A percentile compares a stretch with the other conserved stretches of the same genome.
Conservation (phyloP, 352 stramenopile species). For the Phytopythium litorale region DNA sequence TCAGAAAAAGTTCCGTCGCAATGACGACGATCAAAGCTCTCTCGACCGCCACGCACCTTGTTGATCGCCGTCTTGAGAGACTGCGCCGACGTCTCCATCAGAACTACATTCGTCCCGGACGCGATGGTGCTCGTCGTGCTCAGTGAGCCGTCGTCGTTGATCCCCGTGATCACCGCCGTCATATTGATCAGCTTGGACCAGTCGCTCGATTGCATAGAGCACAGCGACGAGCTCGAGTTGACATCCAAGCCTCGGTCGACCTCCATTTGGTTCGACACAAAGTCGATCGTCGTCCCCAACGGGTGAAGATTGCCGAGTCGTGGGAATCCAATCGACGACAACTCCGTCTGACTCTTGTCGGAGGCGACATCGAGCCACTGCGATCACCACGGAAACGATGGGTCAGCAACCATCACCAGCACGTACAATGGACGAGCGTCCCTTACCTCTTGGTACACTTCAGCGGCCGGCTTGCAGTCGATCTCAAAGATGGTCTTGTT, state of each 20-base stretch:
- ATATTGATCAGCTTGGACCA: constrained; percentile 84
- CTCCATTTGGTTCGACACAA: constrained; percentile 72
- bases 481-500: constrained; percentile 88
- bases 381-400: neutral
- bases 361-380: constrained; percentile 80
- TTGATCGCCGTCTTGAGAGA: constrained; percentile 84
- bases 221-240: constrained; percentile 57
- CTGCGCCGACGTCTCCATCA: constrained; percentile 85
- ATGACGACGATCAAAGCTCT: neutral
- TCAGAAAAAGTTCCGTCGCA: neutral
- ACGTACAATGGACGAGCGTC: neutral
- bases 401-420: neutral
- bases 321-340: constrained; percentile 75
- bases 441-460: constrained; percentile 77
- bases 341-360: constrained; percentile 65
- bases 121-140: constrained; percentile 77
- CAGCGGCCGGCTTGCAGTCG: constrained; percentile 72
- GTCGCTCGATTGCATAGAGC: constrained; percentile 77
- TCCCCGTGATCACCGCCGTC: constrained; percentile 81
- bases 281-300: constrained; percentile 77
- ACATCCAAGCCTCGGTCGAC: constrained; percentile 44
- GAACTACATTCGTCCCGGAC: constrained; percentile 71
- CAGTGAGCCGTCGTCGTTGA: constrained; percentile 81
- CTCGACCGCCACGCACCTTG: constrained; percentile 32
- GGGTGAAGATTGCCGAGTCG: constrained; percentile 80